Conservation (phyloP, 2,329 filamentous ascomycete species). For the Botrytis byssoidea region DNA sequence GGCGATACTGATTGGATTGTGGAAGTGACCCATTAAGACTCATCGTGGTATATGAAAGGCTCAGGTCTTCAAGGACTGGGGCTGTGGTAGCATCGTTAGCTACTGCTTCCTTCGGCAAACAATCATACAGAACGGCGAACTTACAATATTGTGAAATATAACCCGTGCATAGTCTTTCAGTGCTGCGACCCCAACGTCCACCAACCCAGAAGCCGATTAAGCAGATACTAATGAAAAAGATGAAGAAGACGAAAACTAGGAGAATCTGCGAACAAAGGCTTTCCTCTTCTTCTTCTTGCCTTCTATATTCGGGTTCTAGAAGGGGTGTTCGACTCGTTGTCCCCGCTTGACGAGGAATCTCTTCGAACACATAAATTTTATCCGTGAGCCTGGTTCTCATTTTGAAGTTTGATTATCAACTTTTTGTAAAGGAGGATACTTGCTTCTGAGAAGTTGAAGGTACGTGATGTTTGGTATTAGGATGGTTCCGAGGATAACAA, state of each 20-base stretch:
- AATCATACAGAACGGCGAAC: background rate
- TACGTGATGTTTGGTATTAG: background rate
- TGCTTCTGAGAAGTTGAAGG: background rate
- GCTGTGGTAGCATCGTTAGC: background rate
- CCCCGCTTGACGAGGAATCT: background rate
- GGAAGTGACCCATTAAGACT: background rate
- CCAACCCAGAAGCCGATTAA: background rate
- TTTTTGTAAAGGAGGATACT: background rate
- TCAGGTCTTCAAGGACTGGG: background rate
- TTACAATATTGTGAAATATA: constrained; percentile 14
- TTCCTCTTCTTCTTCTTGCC: background rate
- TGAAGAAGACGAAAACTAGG: background rate
- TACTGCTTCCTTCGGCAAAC: background rate
- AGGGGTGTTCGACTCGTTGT: background rate
- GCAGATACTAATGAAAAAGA: constrained; percentile 3
- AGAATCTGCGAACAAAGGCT: background rate
- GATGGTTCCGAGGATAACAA: background rate
- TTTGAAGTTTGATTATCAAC: background rate
- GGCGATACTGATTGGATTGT: background rate
- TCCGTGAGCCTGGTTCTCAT: background rate
- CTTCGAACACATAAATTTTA: background rate
- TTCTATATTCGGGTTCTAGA: background rate
- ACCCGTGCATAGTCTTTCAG: background rate
- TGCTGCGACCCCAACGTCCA: background rate
- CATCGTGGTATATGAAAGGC: background rate